phyloP scores from a whole-genome alignment of 2,329 filamentous ascomycete genomes.

The Diaporthe ilicicola region DNA sequence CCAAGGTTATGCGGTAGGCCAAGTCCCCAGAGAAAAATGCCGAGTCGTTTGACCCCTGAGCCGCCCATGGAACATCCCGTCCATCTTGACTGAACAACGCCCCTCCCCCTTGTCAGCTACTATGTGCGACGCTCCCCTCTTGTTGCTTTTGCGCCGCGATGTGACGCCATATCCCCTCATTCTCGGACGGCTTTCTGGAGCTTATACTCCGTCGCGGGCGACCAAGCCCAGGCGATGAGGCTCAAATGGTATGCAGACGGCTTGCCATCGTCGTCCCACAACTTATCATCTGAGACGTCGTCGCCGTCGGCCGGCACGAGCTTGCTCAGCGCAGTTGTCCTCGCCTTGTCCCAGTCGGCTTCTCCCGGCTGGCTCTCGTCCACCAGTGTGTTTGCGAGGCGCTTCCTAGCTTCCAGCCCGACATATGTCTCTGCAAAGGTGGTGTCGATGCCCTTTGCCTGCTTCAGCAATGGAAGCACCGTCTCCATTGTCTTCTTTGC shows the following conservation, averaged over 20 bases:
- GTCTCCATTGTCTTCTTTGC: conserved; percentile 30
- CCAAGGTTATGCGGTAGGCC: not conserved
- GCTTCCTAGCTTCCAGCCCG: conserved; percentile 28
- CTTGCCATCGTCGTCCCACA: conserved; percentile 28
- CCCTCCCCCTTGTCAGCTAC: not conserved
- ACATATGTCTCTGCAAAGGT: conserved; percentile 30
- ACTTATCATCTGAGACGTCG: conserved; percentile 5
- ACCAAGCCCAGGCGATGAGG: conserved; percentile 33
- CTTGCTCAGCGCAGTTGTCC: conserved; percentile 27
- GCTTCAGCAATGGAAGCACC: conserved; percentile 23
- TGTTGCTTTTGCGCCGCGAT: conserved; percentile 3
- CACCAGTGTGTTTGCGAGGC: conserved; percentile 31
- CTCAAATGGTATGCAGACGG: conserved; percentile 27
- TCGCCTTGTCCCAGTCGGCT: conserved; percentile 30
- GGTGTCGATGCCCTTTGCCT: conserved; percentile 28
- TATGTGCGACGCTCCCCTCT: not conserved
- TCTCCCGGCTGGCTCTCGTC: conserved; percentile 29
- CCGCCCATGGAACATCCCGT: not conserved
- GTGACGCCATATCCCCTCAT: not conserved
- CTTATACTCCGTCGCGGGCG: conserved; percentile 32
- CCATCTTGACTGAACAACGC: too few species aligned
- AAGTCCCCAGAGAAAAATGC: not conserved
- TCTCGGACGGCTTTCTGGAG: conserved; percentile 25
- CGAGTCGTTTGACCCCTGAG: not conserved
- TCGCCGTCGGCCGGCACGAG: conserved; percentile 21